Percentiles rank a stretch among this genome's conserved stretches.
phyloP scores from a whole-genome alignment of 2,329 filamentous ascomycete genomes.

The Cordyceps militaris region DNA sequence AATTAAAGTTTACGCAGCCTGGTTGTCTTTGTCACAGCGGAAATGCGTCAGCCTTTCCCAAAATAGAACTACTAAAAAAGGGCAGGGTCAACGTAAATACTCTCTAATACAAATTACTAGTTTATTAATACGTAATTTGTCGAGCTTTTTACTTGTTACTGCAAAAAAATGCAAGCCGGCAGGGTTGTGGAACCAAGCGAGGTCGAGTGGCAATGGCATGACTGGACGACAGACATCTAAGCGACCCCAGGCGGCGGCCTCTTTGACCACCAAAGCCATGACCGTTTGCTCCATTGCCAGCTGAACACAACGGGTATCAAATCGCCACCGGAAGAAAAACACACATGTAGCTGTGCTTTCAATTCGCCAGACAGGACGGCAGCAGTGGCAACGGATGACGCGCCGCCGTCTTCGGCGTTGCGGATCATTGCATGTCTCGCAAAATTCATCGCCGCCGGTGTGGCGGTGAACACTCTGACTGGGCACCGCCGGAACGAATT shows the following conservation, averaged over 20 bases:
- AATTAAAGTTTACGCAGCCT: constrained; percentile 1
- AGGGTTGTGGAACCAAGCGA: background rate
- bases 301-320: background rate
- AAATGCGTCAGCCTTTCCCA: background rate
- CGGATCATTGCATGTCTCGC: background rate
- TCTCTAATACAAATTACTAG: no score
- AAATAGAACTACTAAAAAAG: background rate
- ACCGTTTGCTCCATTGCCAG: background rate
- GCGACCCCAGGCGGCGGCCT: background rate
- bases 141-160: background rate
- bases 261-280: background rate
- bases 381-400: background rate
- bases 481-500: background rate
- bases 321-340: background rate
- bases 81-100: background rate
- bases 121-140: no score
- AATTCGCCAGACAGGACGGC: background rate
- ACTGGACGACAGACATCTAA: background rate
- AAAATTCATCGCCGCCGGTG: background rate
- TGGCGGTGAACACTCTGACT: background rate
- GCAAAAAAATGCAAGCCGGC: background rate
- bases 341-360: background rate
- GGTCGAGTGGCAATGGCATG: background rate
- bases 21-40: background rate
- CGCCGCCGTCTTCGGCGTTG: background rate